Conservation (phyloP, 352 stramenopile species). For the Pythium rishiriense region DNA sequence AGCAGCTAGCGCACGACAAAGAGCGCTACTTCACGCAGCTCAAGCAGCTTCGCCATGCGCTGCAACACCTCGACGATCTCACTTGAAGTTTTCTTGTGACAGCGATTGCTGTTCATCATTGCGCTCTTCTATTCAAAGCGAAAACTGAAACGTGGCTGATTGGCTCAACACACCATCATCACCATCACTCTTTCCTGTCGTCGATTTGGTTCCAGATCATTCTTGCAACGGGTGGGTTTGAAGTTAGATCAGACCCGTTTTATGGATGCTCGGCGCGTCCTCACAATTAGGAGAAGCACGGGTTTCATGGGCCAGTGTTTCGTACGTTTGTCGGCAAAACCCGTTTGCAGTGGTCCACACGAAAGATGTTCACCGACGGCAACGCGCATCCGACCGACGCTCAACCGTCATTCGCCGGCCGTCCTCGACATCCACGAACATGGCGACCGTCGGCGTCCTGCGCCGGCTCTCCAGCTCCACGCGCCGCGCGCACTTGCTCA, state of each 20-base stretch:
- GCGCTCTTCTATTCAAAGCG: conserved; percentile 8
- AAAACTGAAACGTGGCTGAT: conserved; percentile 9
- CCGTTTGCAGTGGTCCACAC: conserved; percentile 20
- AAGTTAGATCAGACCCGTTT: conserved; percentile 10
- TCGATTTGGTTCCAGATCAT: conserved; percentile 32
- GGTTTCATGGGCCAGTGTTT: no score
- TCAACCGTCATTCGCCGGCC: conserved; percentile 15
- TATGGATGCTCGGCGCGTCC: not conserved
- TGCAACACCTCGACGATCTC: conserved; percentile 77
- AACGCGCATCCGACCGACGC: not conserved
- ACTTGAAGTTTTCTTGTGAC: conserved; percentile 14
- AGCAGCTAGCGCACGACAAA: conserved; percentile 62
- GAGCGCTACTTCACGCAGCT: conserved; percentile 75
- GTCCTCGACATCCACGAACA: conserved; percentile 5
- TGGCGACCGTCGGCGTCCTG: conserved; percentile 28
- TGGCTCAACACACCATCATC: conserved; percentile 23
- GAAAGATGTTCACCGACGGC: conserved; percentile 16
- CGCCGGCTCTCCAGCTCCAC: conserved; percentile 27
- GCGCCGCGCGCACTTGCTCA: conserved; percentile 22
- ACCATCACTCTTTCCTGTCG: conserved; percentile 26
- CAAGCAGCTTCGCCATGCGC: conserved; percentile 70
- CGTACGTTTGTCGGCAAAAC: no score
- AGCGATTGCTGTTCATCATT: not conserved
- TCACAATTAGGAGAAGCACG: no score
- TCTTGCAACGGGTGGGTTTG: conserved; percentile 10